Percentiles rank a stretch among this genome's conserved stretches.
These are phyloP conservation scores for Bonnemaisonia californica DNA, from an alignment of 31 red algal genomes.

Conservation along the genomic window DNA sequence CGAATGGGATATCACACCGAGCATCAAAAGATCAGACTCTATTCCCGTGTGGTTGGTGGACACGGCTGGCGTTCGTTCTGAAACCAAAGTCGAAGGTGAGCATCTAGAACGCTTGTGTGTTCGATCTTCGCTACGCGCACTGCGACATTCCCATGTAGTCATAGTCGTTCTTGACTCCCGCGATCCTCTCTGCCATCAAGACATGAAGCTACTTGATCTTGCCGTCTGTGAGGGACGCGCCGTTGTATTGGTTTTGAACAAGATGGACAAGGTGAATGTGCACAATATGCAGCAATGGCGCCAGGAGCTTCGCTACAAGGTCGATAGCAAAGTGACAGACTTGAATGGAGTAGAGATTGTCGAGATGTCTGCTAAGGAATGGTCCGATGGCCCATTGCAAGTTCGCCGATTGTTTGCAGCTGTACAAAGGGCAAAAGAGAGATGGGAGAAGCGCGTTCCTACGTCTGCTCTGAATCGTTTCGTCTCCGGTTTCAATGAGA, in stretches of 20 bases:
- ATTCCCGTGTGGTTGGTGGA: conserved; percentile 76
- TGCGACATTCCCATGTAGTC: conserved; percentile 63
- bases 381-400: conserved; percentile 33
- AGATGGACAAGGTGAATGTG: conserved; percentile 64
- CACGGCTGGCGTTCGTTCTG: conserved; percentile 80
- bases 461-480: conserved; percentile 71
- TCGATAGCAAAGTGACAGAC: conserved; percentile 36
- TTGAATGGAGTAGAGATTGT: conserved; percentile 62
- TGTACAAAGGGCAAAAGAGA: conserved; percentile 43
- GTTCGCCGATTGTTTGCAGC: conserved; percentile 40
- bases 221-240: conserved; percentile 67
- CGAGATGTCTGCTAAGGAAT: conserved; percentile 68
- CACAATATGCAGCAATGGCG: conserved; percentile 18
- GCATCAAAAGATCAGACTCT: background rate
- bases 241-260: conserved; percentile 83
- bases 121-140: conserved; percentile 45
- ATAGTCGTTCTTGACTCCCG: conserved; percentile 53
- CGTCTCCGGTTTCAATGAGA: conserved; percentile 61
- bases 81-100: conserved; percentile 32
- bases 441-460: conserved; percentile 67
- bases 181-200: conserved; percentile 58
- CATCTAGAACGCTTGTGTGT: conserved; percentile 52
- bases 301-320: conserved; percentile 30
- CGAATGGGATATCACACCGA: conserved; percentile 33
- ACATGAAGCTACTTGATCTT: conserved; percentile 67